phyloP scores from a whole-genome alignment of 495 filamentous ascomycete genomes.

The Rostrohypoxylon terebratum region DNA sequence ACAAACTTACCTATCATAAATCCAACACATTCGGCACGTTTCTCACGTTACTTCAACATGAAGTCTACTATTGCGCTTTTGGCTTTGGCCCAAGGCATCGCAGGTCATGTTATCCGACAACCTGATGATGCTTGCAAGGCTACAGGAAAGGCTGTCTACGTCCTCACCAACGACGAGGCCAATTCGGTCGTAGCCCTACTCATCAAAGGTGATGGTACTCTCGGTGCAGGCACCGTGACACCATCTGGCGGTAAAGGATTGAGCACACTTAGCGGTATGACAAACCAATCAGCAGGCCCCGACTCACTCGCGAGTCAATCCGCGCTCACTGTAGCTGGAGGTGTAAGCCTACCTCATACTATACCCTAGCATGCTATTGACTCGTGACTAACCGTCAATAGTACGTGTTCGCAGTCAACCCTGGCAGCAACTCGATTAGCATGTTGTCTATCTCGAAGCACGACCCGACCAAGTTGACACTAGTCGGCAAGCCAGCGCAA shows the following conservation, averaged over 20 bases:
- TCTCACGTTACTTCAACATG: slow-evolving; percentile 16
- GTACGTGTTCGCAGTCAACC: slow-evolving; percentile 68
- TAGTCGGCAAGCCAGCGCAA: slow-evolving; percentile 56
- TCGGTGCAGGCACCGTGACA: slow-evolving; percentile 53
- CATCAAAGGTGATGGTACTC: slow-evolving; percentile 58
- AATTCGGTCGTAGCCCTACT: slow-evolving; percentile 63
- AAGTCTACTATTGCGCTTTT: slow-evolving; percentile 29
- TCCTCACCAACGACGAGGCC: slow-evolving; percentile 60
- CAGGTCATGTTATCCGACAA: slow-evolving; percentile 29
- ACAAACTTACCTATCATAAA: not conserved
- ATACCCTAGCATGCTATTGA: not conserved
- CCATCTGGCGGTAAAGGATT: slow-evolving; percentile 56
- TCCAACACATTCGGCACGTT: not conserved
- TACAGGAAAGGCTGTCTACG: slow-evolving; percentile 62
- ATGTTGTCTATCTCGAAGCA: slow-evolving; percentile 63
- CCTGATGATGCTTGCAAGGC: slow-evolving; percentile 9
- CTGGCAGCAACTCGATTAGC: slow-evolving; percentile 68
- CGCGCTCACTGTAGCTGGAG: slow-evolving; percentile 59
- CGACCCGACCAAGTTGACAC: slow-evolving; percentile 59
- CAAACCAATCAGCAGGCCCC: slow-evolving; percentile 55
- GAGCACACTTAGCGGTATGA: slow-evolving; percentile 47
- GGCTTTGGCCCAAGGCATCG: slow-evolving; percentile 28
- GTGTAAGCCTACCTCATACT: slow-evolving; percentile 51
- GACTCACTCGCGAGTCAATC: slow-evolving; percentile 67
- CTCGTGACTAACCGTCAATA: slow-evolving; percentile 33